Evolutionary conservation across 306 rosid species (phyloP), one percentile per base, ranked within the genome.

Genomic region (Neltuma alba): DNA sequence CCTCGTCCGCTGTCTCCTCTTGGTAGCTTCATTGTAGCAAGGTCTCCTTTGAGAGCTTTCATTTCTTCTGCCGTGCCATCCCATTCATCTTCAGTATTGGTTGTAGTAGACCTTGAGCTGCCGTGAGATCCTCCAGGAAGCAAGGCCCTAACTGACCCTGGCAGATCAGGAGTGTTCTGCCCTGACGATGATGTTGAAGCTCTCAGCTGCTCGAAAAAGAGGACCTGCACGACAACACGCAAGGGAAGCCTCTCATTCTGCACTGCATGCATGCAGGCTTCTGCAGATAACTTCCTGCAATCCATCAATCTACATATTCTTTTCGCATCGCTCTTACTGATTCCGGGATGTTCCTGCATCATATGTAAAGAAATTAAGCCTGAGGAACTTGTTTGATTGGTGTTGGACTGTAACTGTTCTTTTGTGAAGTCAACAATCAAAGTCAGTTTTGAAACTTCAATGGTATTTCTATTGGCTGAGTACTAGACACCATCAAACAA

Each of bases 221-320:
- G 99, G 61, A 95, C 93, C 86, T 92, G 99, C 76, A 92, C 99
- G 0, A 91, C 92, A 0, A 90, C 92, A 4, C 98, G 91, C 70
- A 95, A 67, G 1, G 99, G 99, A 52, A 95, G 96, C 76, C 98
- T 86, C 88, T 95, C 97, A 33, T 92, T 95, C 88, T 95, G 99
- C 67, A 92, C 89, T 0, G 98, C 99, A 23, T 92, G 99, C 91
- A 91, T 88, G 89, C 99, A 91, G 18, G 97, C 99, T 31, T 91
- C 97, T 54, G 87, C 86, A 7, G 99, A 92, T 70, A 95, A 77
- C 88, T 89, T 95, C 79, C 89, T 80, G 90, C 99, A 92, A 86
- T 92, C 93, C 99, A 92, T 95, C 83, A 95, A 77, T 79, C 87
- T 86, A 47, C 99, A 95, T 80, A 95, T 87, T 85, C 84, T 89